Percentiles rank a stretch among this genome's conserved stretches.
Evolutionary conservation across 164 flowering plant species (phyloP).

Genomic region (Paratinospora sagittata): DNA sequence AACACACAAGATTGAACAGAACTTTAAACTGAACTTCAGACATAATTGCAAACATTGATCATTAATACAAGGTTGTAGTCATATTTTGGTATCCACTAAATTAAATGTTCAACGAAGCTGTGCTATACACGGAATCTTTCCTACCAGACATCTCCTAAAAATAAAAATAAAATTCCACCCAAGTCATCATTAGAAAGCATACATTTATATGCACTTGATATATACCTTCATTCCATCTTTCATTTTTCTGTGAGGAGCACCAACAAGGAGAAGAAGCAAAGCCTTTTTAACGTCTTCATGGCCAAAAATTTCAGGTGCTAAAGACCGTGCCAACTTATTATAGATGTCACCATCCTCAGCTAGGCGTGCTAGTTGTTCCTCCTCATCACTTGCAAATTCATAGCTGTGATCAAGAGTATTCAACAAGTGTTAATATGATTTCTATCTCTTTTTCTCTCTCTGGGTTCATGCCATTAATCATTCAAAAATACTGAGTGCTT

Average conservation of each 20-base stretch:
- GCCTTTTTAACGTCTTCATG: constrained; percentile 98
- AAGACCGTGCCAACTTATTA: constrained; percentile 75
- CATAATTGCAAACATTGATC: background rate
- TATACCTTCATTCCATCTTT: constrained; percentile 99
- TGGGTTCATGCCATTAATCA: background rate
- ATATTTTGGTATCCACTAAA: background rate
- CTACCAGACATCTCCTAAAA: background rate
- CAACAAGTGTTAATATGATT: background rate
- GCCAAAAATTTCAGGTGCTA: constrained; percentile 98
- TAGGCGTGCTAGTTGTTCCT: constrained; percentile 71
- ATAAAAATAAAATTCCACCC: background rate
- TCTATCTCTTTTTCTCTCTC: background rate
- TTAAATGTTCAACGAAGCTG: background rate
- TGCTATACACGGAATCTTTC: background rate
- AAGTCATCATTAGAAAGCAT: background rate
- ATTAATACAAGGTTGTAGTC: too few relatives aligned
- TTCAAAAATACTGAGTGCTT: background rate
- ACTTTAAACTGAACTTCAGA: background rate
- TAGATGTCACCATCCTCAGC: constrained; percentile 96
- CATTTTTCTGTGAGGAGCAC: constrained; percentile 89
- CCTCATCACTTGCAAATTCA: constrained; percentile 78
- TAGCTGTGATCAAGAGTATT: constrained; percentile 36
- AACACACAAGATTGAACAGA: background rate
- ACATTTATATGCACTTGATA: background rate
- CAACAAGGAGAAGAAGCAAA: constrained; percentile 95